Conservation (phyloP, 768 basidiomycete genomes). For the Suillus cothurnatus region DNA sequence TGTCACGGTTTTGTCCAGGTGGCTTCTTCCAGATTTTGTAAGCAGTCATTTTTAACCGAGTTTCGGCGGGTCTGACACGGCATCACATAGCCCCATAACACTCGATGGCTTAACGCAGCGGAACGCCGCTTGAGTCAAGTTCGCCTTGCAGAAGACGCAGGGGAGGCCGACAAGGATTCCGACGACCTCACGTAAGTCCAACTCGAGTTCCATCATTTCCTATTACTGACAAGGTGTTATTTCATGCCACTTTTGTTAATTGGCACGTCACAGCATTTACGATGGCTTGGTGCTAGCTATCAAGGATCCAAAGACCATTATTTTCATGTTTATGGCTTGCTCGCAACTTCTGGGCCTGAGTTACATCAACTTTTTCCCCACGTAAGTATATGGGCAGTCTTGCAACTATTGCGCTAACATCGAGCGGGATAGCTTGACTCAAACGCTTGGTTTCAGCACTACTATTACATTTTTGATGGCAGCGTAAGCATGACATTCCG, state of each 20-base stretch:
- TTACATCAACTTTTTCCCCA: constrained; percentile 63
- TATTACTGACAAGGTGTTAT: background rate
- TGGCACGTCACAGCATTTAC: constrained; percentile 38
- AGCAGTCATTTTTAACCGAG: constrained; percentile 20
- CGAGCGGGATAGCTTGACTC: constrained; percentile 44
- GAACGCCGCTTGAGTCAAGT: constrained; percentile 64
- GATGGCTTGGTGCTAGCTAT: constrained; percentile 58
- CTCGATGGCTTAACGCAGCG: constrained; percentile 53
- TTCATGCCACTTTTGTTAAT: background rate
- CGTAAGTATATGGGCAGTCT: constrained; percentile 32
- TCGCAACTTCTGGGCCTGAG: constrained; percentile 56
- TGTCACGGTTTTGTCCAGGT: constrained; percentile 36
- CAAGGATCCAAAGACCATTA: constrained; percentile 52
- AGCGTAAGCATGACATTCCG: constrained; percentile 44
- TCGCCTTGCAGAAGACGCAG: constrained; percentile 69
- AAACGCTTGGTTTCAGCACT: constrained; percentile 61
- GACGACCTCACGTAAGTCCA: constrained; percentile 18
- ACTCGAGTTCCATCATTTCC: background rate
- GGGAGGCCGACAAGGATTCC: constrained; percentile 62
- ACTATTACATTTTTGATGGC: constrained; percentile 61
- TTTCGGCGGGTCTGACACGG: background rate
- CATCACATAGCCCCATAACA: constrained; percentile 54
- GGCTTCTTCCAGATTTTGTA: constrained; percentile 61
- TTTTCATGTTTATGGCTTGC: constrained; percentile 56
- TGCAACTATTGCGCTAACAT: background rate